phyloP scores from a whole-genome alignment of 768 basidiomycete species.

The Panellus pusillus region DNA sequence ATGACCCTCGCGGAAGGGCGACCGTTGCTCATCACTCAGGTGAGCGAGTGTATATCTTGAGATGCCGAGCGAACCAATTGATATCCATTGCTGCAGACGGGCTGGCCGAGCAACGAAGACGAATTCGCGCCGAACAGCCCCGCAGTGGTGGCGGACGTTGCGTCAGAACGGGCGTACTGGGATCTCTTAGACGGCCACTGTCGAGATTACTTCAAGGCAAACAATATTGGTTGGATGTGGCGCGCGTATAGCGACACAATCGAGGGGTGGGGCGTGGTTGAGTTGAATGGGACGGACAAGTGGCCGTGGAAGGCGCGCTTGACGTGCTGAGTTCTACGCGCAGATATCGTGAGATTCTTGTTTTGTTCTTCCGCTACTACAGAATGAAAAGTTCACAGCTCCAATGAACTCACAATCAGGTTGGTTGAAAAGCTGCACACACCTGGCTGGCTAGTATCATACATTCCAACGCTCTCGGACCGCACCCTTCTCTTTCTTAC shows the following conservation, averaged over 20 bases:
- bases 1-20: constrained; percentile 14
- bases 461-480: too few species aligned
- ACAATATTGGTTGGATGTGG: constrained; percentile 22
- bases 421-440: too few species aligned
- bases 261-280: constrained; percentile 19
- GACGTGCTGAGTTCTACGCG: not conserved
- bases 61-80: too few species aligned
- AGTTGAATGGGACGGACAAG: constrained; percentile 15
- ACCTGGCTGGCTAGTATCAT: too few species aligned
- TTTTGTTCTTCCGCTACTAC: too few species aligned
- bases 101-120: constrained; percentile 21
- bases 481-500: too few species aligned
- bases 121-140: constrained; percentile 20
- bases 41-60: constrained; percentile 1
- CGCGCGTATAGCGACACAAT: constrained; percentile 16
- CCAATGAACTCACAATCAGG: too few species aligned
- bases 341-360: too few species aligned
- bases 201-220: constrained; percentile 16
- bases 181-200: constrained; percentile 15
- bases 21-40: constrained; percentile 19
- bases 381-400: too few species aligned
- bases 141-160: constrained; percentile 14
- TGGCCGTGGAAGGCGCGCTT: constrained; percentile 14
- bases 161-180: constrained; percentile 16
- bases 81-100: too few species aligned